A percentile compares a stretch with the other conserved stretches of the same genome.
These are phyloP conservation scores for Setaria italica DNA, from an alignment of 202 grass and related monocot genomes.

Conservation along the genomic window DNA sequence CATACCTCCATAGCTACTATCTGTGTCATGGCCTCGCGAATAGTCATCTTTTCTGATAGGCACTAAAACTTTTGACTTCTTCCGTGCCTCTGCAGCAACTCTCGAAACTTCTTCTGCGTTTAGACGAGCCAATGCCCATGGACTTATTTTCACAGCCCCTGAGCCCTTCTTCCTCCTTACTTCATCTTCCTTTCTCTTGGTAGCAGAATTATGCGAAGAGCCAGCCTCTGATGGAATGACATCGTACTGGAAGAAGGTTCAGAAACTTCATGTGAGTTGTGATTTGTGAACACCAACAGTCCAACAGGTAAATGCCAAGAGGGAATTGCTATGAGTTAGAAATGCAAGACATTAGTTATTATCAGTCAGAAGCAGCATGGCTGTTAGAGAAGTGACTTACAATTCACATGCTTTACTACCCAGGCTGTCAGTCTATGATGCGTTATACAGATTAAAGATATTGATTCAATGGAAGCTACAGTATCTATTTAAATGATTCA, in stretches of 20 bases:
- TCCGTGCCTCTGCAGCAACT: constrained; percentile 88
- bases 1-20: constrained; percentile 58
- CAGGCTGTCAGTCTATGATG: neutral
- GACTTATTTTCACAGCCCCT: constrained; percentile 82
- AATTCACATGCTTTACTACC: constrained; percentile 1
- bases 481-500: neutral
- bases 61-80: constrained; percentile 85
- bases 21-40: constrained; percentile 51
- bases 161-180: constrained; percentile 71
- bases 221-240: constrained; percentile 91
- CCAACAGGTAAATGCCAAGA: constrained; percentile 1
- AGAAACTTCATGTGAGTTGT: constrained; percentile 42
- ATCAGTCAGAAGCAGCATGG: neutral
- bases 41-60: constrained; percentile 63
- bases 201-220: constrained; percentile 68
- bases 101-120: constrained; percentile 98
- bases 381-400: constrained; percentile 21
- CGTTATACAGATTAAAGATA: neutral
- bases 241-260: constrained; percentile 70
- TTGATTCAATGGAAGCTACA: neutral
- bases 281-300: constrained; percentile 1
- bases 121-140: constrained; percentile 94
- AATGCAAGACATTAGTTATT: constrained; percentile 19
- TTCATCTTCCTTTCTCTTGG: constrained; percentile 83
- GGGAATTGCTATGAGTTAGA: constrained; percentile 10